Evolutionary conservation across 2,329 filamentous ascomycete species (phyloP).

Genomic region (Parastagonospora nodorum): DNA sequence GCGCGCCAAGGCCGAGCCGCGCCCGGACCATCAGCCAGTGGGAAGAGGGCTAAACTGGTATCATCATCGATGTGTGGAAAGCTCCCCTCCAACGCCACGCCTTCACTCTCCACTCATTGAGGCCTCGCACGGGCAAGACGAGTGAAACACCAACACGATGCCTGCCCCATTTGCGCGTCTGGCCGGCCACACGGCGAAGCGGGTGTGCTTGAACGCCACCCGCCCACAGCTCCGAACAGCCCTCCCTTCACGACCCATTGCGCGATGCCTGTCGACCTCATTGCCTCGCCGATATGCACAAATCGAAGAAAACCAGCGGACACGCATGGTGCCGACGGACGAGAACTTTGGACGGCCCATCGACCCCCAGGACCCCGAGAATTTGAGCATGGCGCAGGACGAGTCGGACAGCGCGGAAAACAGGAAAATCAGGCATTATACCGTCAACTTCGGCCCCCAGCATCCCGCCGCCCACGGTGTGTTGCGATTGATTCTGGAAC

Average conservation of each 20-base stretch:
- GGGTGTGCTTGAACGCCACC: conserved; percentile 63
- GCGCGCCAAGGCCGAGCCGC: conserved; percentile 28
- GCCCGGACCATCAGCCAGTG: conserved; percentile 29
- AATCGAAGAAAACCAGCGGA: conserved; percentile 55
- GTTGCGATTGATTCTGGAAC: conserved; percentile 93
- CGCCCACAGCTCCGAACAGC: conserved; percentile 49
- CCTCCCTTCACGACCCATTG: conserved; percentile 51
- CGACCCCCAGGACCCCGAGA: conserved; percentile 51
- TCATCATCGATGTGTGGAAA: conserved; percentile 34
- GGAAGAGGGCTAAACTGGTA: conserved; percentile 28
- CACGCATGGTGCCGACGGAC: conserved; percentile 68
- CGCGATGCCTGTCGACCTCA: conserved; percentile 70
- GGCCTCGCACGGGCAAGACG: conserved; percentile 34
- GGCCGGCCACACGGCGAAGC: conserved; percentile 72
- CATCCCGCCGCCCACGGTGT: conserved; percentile 98
- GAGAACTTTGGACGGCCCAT: conserved; percentile 63
- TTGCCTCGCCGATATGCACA: conserved; percentile 67
- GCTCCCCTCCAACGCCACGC: conserved; percentile 42
- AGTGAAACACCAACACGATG: conserved; percentile 59
- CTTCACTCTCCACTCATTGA: conserved; percentile 42
- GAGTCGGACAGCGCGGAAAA: conserved; percentile 54
- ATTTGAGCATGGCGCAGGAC: conserved; percentile 51
- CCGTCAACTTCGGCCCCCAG: conserved; percentile 98
- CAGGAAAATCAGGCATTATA: conserved; percentile 97
- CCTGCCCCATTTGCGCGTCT: conserved; percentile 73